Conservation (phyloP, 2,329 filamentous ascomycete genomes). For the Aspergillus terreus region DNA sequence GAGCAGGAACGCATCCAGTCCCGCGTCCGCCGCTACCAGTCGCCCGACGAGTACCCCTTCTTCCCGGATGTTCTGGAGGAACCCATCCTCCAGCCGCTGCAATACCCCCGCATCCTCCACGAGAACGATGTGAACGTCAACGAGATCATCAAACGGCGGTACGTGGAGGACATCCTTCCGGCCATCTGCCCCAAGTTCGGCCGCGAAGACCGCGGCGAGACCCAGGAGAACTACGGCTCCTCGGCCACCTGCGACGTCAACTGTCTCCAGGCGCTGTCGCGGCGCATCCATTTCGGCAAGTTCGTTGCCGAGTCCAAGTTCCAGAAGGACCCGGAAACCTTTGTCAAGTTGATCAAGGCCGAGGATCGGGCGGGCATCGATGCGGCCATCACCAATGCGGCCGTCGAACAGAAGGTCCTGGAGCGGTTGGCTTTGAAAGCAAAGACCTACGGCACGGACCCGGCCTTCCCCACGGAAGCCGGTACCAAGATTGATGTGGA, state of each 20-base stretch:
- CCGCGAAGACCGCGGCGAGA: conserved; percentile 75
- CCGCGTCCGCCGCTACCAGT: conserved; percentile 88
- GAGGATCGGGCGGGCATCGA: conserved; percentile 78
- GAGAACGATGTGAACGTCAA: conserved; percentile 89
- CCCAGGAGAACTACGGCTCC: conserved; percentile 92
- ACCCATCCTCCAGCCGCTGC: conserved; percentile 80
- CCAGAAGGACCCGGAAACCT: conserved; percentile 72
- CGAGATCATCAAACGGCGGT: conserved; percentile 77
- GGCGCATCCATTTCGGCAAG: conserved; percentile 95
- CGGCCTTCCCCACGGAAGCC: conserved; percentile 53
- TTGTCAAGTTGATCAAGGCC: conserved; percentile 76
- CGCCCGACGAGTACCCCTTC: conserved; percentile 96
- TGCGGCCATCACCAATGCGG: conserved; percentile 82
- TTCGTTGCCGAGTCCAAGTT: conserved; percentile 98
- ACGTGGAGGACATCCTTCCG: conserved; percentile 79
- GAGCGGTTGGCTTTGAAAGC: conserved; percentile 84
- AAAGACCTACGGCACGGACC: conserved; percentile 88
- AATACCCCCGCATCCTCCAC: conserved; percentile 86
- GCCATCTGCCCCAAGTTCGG: conserved; percentile 72
- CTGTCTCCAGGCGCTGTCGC: conserved; percentile 82
- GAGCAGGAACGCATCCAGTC: conserved; percentile 92
- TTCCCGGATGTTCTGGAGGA: conserved; percentile 76
- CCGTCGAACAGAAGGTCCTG: conserved; percentile 87
- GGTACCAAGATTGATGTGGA: conserved; percentile 81
- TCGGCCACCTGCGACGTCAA: conserved; percentile 86